phyloP scores from a whole-genome alignment of 2,329 filamentous ascomycete species.

The Simplicillium aogashimaense region DNA sequence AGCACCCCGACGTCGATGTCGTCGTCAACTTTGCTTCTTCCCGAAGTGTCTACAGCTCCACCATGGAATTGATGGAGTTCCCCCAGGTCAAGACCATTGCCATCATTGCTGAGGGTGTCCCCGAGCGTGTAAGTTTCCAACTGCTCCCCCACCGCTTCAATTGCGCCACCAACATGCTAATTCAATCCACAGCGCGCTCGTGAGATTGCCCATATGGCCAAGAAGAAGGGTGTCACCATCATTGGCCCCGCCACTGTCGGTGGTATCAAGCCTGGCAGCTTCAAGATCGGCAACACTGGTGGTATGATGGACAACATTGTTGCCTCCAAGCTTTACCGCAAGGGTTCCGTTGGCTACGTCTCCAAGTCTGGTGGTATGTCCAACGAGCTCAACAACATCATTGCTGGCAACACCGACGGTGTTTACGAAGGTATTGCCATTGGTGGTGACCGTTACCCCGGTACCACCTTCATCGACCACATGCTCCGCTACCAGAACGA shows the following conservation, averaged over 20 bases:
- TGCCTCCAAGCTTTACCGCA: constrained; percentile 98
- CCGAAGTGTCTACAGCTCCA: constrained; percentile 95
- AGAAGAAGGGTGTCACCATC: constrained; percentile 99
- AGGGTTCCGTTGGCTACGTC: constrained; percentile 96
- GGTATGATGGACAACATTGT: constrained; percentile 99
- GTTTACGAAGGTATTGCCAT: constrained; percentile 99
- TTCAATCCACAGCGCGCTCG: constrained; percentile 62
- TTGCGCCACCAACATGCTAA: constrained; percentile 9
- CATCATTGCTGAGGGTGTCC: constrained; percentile 98
- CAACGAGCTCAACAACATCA: constrained; percentile 99
- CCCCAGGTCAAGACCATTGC: constrained; percentile 98
- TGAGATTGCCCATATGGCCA: constrained; percentile 91
- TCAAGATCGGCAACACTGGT: constrained; percentile 99
- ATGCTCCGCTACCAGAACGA: constrained; percentile 93
- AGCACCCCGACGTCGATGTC: constrained; percentile 94
- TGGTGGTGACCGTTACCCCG: constrained; percentile 96
- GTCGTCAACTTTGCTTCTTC: constrained; percentile 99
- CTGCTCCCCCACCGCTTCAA: neutral
- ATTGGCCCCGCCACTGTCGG: constrained; percentile 97
- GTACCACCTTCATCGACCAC: constrained; percentile 99
- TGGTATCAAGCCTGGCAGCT: constrained; percentile 98
- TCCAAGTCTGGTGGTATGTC: constrained; percentile 99
- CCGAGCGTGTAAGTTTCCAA: constrained; percentile 68
- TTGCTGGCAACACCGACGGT: constrained; percentile 91
- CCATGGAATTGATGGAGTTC: constrained; percentile 95